Conservation (phyloP, 2,329 filamentous ascomycete species). For the Rhytidhysteron rufulum region DNA sequence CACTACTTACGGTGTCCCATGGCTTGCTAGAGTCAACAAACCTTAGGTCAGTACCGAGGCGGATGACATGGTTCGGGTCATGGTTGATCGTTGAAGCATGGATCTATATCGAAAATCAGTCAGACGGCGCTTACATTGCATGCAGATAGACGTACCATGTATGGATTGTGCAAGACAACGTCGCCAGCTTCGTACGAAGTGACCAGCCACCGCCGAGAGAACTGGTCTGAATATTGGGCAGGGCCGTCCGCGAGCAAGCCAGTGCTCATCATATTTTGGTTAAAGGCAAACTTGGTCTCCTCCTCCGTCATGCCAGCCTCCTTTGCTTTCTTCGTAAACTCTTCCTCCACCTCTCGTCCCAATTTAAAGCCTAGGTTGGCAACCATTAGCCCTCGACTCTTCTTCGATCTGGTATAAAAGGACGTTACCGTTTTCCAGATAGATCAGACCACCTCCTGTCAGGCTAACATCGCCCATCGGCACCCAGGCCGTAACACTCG, state of each 20-base stretch:
- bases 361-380: slow-evolving; percentile 37
- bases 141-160: slow-evolving; percentile 13
- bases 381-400: slow-evolving; percentile 1
- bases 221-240: slow-evolving; percentile 40
- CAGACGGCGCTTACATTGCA: slow-evolving; percentile 3
- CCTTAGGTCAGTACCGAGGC: slow-evolving; percentile 54
- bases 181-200: slow-evolving; percentile 54
- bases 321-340: slow-evolving; percentile 48
- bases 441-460: slow-evolving; percentile 57
- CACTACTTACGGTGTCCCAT: slow-evolving; percentile 45
- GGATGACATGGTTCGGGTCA: slow-evolving; percentile 49
- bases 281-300: slow-evolving; percentile 44
- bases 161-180: slow-evolving; percentile 39
- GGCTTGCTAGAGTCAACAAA: slow-evolving; percentile 52
- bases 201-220: slow-evolving; percentile 48
- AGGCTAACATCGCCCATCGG: slow-evolving; percentile 53
- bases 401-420: not conserved
- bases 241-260: slow-evolving; percentile 53
- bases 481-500: slow-evolving; percentile 55
- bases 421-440: slow-evolving; percentile 48
- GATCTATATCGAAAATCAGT: slow-evolving; percentile 44
- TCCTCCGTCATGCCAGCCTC: slow-evolving; percentile 49
- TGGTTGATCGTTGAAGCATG: slow-evolving; percentile 57
- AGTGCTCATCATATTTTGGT: slow-evolving; percentile 57
- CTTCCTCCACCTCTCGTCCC: slow-evolving; percentile 48